Evolutionary conservation across 495 filamentous ascomycete genomes (phyloP).

Genomic region (Symbiotaphrina buchneri): DNA sequence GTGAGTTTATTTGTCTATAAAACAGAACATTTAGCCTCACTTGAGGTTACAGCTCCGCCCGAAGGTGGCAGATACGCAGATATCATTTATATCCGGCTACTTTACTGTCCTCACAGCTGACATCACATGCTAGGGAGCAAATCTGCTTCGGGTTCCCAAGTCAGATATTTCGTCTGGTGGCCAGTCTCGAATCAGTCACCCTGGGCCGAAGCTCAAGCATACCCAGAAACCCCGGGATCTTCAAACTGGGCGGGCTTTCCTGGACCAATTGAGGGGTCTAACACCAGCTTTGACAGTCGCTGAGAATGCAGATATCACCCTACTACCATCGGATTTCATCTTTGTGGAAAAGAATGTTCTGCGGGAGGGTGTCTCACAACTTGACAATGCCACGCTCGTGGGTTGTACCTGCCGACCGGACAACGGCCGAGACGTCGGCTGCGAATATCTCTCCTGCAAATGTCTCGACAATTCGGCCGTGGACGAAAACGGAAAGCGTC

Average conservation of each 20-base stretch:
- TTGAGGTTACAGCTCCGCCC: too few species aligned
- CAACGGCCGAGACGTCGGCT: conserved; percentile 28
- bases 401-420: conserved; percentile 11
- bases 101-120: too few species aligned
- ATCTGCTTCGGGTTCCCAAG: too few species aligned
- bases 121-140: too few species aligned
- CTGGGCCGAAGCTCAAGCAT: too few species aligned
- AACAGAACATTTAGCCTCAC: too few species aligned
- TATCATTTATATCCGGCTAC: too few species aligned
- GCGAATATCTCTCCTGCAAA: conserved; percentile 27
- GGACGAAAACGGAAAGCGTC: conserved; percentile 5
- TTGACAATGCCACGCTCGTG: conserved; percentile 1
- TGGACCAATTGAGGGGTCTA: not conserved
- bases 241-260: not conserved
- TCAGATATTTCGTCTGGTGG: too few species aligned
- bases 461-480: conserved; percentile 28
- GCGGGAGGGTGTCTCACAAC: conserved; percentile 14
- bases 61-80: too few species aligned
- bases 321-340: conserved; percentile 23
- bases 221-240: too few species aligned
- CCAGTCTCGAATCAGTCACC: too few species aligned
- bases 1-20: too few species aligned
- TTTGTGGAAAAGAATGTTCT: conserved; percentile 26
- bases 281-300: conserved; percentile 20
- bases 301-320: conserved; percentile 19